Evolutionary conservation across 805 yeast genomes (phyloP).

Genomic region (Saccharomycopsis sp.): DNA sequence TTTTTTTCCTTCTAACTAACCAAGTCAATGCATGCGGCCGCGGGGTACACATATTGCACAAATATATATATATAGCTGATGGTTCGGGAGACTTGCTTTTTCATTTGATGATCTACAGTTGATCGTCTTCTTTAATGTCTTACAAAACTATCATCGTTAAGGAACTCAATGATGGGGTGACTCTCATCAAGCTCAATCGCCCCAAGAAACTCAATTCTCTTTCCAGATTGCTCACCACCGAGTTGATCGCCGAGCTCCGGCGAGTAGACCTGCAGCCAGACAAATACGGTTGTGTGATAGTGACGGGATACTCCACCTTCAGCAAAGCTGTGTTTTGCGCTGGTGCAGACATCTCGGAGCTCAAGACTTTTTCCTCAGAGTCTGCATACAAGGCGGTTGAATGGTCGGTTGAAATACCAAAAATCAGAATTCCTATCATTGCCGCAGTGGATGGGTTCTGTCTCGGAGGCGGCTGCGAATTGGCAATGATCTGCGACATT

Average conservation of each 20-base stretch:
- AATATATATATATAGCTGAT: too few relatives aligned
- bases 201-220: conserved; percentile 39
- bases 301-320: too few relatives aligned
- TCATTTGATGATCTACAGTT: too few relatives aligned
- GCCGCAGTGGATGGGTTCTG: conserved; percentile 45
- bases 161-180: conserved; percentile 32
- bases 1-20: too few relatives aligned
- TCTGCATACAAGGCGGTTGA: conserved; percentile 24
- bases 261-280: conserved; percentile 23
- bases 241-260: conserved; percentile 30
- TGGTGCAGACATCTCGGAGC: conserved; percentile 48
- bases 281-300: conserved; percentile 37
- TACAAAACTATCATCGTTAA: conserved; percentile 24
- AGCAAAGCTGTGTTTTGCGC: conserved; percentile 42
- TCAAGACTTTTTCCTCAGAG: conserved; percentile 32
- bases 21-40: too few relatives aligned
- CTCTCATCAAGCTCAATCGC: conserved; percentile 32
- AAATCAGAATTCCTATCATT: conserved; percentile 38
- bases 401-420: conserved; percentile 29
- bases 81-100: too few relatives aligned
- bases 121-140: too few relatives aligned
- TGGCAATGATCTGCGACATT: conserved; percentile 44
- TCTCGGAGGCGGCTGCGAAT: conserved; percentile 49
- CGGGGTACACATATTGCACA: too few relatives aligned
- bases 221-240: conserved; percentile 29